Evolutionary conservation across 108 stramenopile species (phyloP), one percentile per base, ranked within the genome.

Genomic region (Bacterosira constricta): DNA sequence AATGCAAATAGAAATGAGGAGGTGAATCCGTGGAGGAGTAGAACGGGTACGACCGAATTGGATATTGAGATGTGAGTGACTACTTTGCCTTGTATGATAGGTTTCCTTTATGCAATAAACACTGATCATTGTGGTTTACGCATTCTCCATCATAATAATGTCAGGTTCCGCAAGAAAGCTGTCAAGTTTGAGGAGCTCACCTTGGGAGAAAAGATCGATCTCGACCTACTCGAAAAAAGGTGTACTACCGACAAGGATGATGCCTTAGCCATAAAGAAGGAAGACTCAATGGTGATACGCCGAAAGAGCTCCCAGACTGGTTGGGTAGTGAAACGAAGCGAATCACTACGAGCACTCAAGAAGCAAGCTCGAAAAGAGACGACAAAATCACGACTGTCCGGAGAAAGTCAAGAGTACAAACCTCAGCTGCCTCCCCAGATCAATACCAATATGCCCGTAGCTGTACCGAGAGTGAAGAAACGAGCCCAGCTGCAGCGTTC

Each of bases 51-150:
- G 31, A 79, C 70, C 2, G 30, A 52, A 21, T 46, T 61, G 27
- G 78, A 79, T 38, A 72, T 79, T 54, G 78, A 79, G 37, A 71
- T 79, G 70, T 76, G 61, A 62, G 61, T 61, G 26, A 2, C 7
- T 20, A 6, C 18, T 59, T 34, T 60, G n/a, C n/a, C n/a, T n/a
- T n/a, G n/a, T n/a, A n/a, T n/a, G n/a, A n/a, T n/a, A n/a, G n/a
- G n/a, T n/a, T n/a, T n/a, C n/a, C n/a, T n/a, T n/a, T n/a, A n/a
- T n/a, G n/a, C n/a, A n/a, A n/a, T n/a, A n/a, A n/a, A n/a, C n/a
- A 44, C 41, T 45, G 18, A 27, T 62, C 23, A 13, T n/a, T 30
- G 20, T 12, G n/a, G 13, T 31, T 42, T 27, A 20, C 41, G 8
- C 38, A n/a, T 8, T 42, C 13, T 27, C 38, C 23, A 26, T 41